Base-by-base conservation (phyloP, 176 grass and related monocot genomes). In the Eleusine indica region DNA sequence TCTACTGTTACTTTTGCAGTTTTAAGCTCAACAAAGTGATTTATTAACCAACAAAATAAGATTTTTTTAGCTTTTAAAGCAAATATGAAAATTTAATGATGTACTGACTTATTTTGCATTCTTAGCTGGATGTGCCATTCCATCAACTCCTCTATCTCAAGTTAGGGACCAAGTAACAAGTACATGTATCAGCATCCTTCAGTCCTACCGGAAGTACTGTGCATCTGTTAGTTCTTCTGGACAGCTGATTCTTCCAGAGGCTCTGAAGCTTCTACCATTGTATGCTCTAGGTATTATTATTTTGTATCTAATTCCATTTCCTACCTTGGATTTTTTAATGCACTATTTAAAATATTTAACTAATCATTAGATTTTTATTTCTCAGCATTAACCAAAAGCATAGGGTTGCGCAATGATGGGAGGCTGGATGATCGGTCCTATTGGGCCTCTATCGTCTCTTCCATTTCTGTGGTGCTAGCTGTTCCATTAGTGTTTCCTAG, bases 191-290 rank as follows among this genome's bases (percentile, higher is more conserved):
- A 96, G 87, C 86, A 91, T 96, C n/a, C 83, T 96, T 56, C 91
- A 90, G 49, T 88, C 94, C 21, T 96, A 96, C 84, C 86, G 94
- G 58, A 96, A 96, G 67, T 87, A 82, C 83, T 96, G 94, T 58
- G 91, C 94, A 37, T 87, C 94, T 79, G 90, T 96, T 47, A 93
- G 86, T 75, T 93, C 94, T 47, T 87, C 94, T n/a, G 94, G 94
- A 22, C 94, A 96, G 80, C 85, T 96, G 48, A 96, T 93, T 80
- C 91, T 96, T 87, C 94, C 94, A 1, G 94, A 96, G 77, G 94
- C 88, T 82, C 84, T 96, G 48, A 96, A 96, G 80, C 91, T 96
- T 38, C 83, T 96, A 74, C 94, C 94, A 77, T 70, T 96, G 71
- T 96, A 96, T 92, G 91, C 91, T 39, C 81, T 96, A 67, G 94